Conservation (phyloP, 2,329 filamentous ascomycete species). For the Trichoderma afroharzianum region DNA sequence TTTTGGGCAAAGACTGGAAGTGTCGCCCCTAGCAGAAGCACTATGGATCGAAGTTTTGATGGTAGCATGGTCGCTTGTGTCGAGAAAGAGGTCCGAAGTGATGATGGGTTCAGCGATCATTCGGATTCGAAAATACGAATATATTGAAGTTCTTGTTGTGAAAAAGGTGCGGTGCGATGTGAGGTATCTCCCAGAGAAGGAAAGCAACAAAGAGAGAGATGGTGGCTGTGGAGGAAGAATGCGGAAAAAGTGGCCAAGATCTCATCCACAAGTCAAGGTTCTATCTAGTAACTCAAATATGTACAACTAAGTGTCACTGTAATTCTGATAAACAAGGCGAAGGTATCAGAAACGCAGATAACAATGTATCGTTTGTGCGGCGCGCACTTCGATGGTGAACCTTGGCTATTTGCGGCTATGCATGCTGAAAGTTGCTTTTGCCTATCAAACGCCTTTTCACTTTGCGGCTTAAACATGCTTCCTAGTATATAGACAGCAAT, state of each 20-base stretch:
- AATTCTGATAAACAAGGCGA: background rate
- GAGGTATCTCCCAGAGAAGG: background rate
- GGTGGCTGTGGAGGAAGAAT: background rate
- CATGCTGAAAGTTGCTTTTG: background rate
- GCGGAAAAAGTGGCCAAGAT: background rate
- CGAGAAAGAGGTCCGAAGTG: accelerated
- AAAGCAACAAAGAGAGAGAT: background rate
- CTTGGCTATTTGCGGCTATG: background rate
- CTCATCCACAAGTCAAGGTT: background rate
- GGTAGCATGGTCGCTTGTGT: background rate
- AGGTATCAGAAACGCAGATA: background rate
- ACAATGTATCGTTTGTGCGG: background rate
- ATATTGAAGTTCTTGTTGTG: background rate
- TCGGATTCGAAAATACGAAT: background rate
- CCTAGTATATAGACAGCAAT: background rate
- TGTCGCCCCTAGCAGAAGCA: too few relatives aligned
- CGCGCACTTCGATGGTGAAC: background rate
- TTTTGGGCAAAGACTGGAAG: background rate
- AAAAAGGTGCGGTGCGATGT: background rate
- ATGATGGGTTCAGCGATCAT: background rate
- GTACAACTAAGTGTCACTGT: background rate
- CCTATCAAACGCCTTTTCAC: background rate
- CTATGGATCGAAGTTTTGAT: background rate
- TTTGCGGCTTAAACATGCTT: background rate
- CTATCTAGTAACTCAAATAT: background rate